Conservation (phyloP, 495 filamentous ascomycete species). For the Emericellopsis terricola region DNA sequence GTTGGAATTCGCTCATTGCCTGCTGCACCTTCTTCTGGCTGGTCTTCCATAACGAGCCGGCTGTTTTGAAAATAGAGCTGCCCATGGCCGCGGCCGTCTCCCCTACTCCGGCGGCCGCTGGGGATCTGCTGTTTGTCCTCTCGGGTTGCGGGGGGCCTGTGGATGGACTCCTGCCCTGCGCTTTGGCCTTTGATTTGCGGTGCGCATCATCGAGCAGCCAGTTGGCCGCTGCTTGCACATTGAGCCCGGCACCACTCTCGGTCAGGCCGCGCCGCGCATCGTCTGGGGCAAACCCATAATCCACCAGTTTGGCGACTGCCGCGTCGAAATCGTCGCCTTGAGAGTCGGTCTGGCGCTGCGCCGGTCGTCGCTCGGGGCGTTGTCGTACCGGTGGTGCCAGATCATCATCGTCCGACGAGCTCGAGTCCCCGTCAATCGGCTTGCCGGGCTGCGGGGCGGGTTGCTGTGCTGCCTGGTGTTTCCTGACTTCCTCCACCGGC, state of each 20-base stretch:
- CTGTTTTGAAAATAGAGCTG: conserved; percentile 76
- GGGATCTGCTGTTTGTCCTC: conserved; percentile 36
- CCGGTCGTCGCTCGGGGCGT: neutral
- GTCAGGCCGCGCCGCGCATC: conserved; percentile 60
- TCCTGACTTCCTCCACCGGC: conserved; percentile 61
- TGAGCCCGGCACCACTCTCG: conserved; percentile 57
- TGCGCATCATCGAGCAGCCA: conserved; percentile 88
- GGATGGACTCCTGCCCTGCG: conserved; percentile 14
- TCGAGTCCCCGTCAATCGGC: conserved; percentile 24
- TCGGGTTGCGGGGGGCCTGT: neutral
- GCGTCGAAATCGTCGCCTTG: conserved; percentile 48
- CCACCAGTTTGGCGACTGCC: conserved; percentile 76
- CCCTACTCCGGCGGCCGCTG: conserved; percentile 31
- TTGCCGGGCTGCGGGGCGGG: conserved; percentile 21
- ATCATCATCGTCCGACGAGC: conserved; percentile 4
- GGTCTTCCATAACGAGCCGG: conserved; percentile 84
- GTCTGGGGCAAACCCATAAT: conserved; percentile 83
- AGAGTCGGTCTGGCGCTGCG: conserved; percentile 5
- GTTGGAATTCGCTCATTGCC: conserved; percentile 79
- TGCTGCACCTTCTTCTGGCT: conserved; percentile 90
- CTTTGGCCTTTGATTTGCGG: conserved; percentile 40
- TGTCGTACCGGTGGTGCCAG: neutral
- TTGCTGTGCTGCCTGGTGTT: conserved; percentile 19
- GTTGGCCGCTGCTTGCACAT: conserved; percentile 77
- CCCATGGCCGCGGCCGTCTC: conserved; percentile 73